A percentile compares a stretch with the other conserved stretches of the same genome.
These are phyloP conservation scores for Trichoderma asperelloides DNA, from an alignment of 495 filamentous ascomycete species.

Conservation along the genomic window DNA sequence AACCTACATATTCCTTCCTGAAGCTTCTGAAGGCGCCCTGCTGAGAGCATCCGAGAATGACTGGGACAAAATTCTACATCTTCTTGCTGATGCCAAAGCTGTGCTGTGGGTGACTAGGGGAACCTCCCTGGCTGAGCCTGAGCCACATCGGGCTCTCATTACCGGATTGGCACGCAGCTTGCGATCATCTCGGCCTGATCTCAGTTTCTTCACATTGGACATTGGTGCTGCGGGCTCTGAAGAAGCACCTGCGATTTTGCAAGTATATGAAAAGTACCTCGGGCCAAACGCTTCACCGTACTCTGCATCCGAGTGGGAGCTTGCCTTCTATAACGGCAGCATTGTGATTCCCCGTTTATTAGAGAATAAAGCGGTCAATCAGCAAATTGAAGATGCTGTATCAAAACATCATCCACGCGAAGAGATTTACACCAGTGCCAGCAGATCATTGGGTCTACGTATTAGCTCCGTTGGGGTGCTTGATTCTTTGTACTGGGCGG, in stretches of 20 bases:
- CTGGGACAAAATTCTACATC: background rate
- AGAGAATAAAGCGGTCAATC: background rate
- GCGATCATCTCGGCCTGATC: conserved; percentile 38
- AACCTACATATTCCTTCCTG: background rate
- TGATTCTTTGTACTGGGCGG: background rate
- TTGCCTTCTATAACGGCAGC: background rate
- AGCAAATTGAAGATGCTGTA: background rate
- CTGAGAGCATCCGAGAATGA: background rate
- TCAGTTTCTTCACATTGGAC: conserved; percentile 45
- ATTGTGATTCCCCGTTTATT: background rate
- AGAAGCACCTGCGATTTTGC: background rate
- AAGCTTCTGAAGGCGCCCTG: background rate
- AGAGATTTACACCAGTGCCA: background rate
- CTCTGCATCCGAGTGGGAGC: background rate
- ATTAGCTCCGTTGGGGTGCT: background rate
- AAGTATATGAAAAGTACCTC: background rate
- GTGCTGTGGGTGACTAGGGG: conserved; percentile 45
- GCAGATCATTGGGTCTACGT: background rate
- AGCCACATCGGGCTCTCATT: conserved; percentile 44
- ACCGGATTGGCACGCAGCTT: conserved; percentile 43
- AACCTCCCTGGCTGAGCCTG: conserved; percentile 29
- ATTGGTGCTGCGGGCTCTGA: conserved; percentile 23
- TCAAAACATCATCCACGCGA: background rate
- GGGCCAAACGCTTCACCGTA: background rate
- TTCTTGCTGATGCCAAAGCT: conserved; percentile 23